phyloP scores from a whole-genome alignment of 2,329 filamentous ascomycete species.

The Dothideomycetes sp. region DNA sequence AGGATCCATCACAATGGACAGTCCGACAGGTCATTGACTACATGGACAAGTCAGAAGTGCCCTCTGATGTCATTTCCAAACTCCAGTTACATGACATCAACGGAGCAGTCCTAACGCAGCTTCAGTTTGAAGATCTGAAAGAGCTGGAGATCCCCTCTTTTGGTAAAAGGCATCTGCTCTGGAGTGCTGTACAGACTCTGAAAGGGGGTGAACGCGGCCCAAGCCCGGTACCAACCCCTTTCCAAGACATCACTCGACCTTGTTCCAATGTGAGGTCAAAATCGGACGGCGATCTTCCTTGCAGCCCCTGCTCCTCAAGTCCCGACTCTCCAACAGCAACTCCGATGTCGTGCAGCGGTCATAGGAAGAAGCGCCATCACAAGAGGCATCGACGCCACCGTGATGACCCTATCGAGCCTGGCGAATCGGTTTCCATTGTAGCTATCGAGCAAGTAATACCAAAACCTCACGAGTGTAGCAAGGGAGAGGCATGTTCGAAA shows the following conservation, averaged over 20 bases:
- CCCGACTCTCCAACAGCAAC: conserved; percentile 12
- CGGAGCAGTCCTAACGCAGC: conserved; percentile 73
- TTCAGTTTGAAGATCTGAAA: conserved; percentile 80
- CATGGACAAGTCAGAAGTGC: conserved; percentile 77
- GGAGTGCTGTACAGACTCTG: conserved; percentile 66
- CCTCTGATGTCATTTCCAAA: conserved; percentile 64
- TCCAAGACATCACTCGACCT: conserved; percentile 36
- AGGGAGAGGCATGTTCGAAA: conserved; percentile 76
- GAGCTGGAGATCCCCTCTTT: conserved; percentile 74
- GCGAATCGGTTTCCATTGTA: conserved; percentile 81
- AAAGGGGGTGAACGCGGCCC: conserved; percentile 35
- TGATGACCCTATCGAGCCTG: conserved; percentile 61
- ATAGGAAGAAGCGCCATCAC: conserved; percentile 27
- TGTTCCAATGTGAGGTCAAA: conserved; percentile 24
- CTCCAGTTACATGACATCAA: conserved; percentile 91
- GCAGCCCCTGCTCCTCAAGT: conserved; percentile 7
- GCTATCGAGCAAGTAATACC: conserved; percentile 83
- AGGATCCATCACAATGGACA: conserved; percentile 41
- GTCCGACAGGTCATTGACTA: conserved; percentile 71
- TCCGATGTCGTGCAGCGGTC: conserved; percentile 22
- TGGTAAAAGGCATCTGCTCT: conserved; percentile 66
- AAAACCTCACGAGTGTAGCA: conserved; percentile 72
- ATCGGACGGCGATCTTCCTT: conserved; percentile 8
- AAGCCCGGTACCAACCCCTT: conserved; percentile 34
- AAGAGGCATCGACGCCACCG: conserved; percentile 21